phyloP scores from a whole-genome alignment of 495 filamentous ascomycete genomes.

The Pseudevernia furfuracea region DNA sequence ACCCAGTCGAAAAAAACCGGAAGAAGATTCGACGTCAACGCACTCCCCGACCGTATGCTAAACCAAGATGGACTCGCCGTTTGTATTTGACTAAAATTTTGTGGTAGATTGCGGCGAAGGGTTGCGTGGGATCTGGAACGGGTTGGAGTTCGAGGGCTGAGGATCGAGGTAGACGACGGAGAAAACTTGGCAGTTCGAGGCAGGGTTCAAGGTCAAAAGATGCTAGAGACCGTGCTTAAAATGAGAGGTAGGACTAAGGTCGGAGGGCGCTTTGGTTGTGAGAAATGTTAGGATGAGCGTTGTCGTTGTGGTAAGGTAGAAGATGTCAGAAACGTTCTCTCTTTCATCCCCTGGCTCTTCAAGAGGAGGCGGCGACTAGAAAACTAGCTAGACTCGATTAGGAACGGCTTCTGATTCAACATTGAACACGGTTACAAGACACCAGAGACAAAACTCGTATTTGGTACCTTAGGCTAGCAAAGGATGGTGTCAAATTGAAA shows the following conservation, averaged over 20 bases:
- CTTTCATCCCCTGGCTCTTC: neutral
- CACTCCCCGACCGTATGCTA: neutral
- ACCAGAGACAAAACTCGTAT: too few relatives aligned
- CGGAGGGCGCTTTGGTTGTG: neutral
- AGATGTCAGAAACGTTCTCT: neutral
- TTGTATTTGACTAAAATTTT: neutral
- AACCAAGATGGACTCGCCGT: neutral
- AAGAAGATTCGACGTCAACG: neutral
- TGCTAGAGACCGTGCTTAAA: neutral
- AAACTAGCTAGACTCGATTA: conserved; percentile 4
- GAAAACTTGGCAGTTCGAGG: neutral
- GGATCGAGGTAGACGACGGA: neutral
- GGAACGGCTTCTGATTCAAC: neutral
- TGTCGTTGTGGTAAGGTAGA: neutral
- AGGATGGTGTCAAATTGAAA: too few relatives aligned
- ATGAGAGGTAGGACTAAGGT: neutral
- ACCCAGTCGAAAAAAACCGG: neutral
- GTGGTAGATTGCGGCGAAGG: neutral
- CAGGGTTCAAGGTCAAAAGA: neutral
- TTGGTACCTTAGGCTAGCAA: too few relatives aligned
- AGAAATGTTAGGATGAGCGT: too few relatives aligned
- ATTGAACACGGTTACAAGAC: too few relatives aligned
- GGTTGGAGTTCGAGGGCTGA: conserved; percentile 1
- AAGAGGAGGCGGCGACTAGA: neutral
- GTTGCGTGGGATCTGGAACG: conserved; percentile 1